Conservation (phyloP, 352 stramenopile genomes). For the Phytophthora brassicae region DNA sequence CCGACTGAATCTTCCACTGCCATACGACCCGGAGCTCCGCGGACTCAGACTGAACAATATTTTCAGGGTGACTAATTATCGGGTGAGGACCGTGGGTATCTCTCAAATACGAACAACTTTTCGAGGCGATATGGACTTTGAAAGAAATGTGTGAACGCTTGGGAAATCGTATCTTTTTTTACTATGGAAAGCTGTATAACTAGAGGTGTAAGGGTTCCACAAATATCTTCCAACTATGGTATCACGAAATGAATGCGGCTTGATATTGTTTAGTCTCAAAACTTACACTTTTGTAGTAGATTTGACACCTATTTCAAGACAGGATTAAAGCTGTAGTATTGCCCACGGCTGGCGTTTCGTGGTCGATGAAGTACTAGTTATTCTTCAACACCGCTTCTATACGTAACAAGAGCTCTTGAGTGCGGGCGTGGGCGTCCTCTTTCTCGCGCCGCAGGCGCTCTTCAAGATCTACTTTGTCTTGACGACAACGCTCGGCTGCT, state of each 20-base stretch:
- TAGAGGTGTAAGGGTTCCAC: too few relatives aligned
- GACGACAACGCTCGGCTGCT: slow-evolving; percentile 3
- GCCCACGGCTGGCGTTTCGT: too few relatives aligned
- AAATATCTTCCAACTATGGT: too few relatives aligned
- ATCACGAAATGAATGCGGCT: too few relatives aligned
- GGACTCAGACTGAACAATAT: neutral
- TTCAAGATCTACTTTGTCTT: slow-evolving; percentile 3
- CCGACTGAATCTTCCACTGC: neutral
- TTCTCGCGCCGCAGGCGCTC: slow-evolving; percentile 6
- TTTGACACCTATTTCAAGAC: too few relatives aligned
- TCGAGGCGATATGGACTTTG: neutral
- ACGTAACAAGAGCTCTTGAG: slow-evolving; percentile 1
- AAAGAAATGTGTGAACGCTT: too few relatives aligned
- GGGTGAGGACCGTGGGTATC: slow-evolving; percentile 5
- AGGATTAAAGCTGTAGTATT: too few relatives aligned
- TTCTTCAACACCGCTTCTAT: neutral
- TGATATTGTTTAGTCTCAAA: too few relatives aligned
- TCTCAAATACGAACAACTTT: neutral
- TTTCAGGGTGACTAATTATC: slow-evolving; percentile 8
- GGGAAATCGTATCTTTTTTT: too few relatives aligned
- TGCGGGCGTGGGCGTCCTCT: neutral
- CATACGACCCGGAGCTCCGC: neutral
- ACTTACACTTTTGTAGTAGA: too few relatives aligned
- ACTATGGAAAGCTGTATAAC: too few relatives aligned
- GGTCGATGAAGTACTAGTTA: neutral